These are phyloP conservation scores for Leucosporidium scottii DNA, from an alignment of 768 basidiomycete species.

Conservation along the genomic window DNA sequence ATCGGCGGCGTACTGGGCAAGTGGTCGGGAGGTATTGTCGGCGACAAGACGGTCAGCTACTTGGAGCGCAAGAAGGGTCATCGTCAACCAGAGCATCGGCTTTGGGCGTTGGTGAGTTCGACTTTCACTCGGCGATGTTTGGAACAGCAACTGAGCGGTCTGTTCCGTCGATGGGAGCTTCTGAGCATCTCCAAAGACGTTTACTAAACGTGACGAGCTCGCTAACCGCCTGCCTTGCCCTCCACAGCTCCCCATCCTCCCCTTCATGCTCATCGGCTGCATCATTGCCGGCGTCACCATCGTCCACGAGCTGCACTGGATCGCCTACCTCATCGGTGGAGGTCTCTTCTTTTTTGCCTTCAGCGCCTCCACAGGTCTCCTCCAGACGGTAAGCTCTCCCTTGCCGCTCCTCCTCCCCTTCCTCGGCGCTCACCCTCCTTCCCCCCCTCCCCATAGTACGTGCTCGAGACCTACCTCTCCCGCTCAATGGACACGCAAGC, in stretches of 20 bases:
- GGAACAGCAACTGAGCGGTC: too few species aligned
- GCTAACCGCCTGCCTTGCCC: background rate
- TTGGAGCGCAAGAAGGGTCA: conserved; percentile 23
- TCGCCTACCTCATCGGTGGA: conserved; percentile 33
- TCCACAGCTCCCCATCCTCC: conserved; percentile 29
- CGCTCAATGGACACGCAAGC: conserved; percentile 35
- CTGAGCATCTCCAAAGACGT: too few species aligned
- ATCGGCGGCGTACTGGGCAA: conserved; percentile 35
- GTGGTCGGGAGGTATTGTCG: conserved; percentile 34
- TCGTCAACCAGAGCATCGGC: conserved; percentile 34
- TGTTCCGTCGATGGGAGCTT: too few species aligned
- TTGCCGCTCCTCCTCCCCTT: too few species aligned
- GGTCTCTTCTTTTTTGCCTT: conserved; percentile 34
- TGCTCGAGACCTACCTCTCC: conserved; percentile 34
- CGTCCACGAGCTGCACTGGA: conserved; percentile 29
- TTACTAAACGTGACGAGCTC: too few species aligned
- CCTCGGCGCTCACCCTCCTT: too few species aligned
- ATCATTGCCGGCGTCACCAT: conserved; percentile 24
- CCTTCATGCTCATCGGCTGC: conserved; percentile 34
- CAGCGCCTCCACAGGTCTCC: conserved; percentile 32
- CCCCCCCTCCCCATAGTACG: conserved; percentile 8
- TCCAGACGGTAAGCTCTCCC: conserved; percentile 18
- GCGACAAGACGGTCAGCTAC: conserved; percentile 32
- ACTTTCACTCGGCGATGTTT: background rate
- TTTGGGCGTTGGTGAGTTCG: conserved; percentile 30